These are phyloP conservation scores for Aspergillus sp. DNA, from an alignment of 2,329 filamentous ascomycete genomes.

Conservation along the genomic window DNA sequence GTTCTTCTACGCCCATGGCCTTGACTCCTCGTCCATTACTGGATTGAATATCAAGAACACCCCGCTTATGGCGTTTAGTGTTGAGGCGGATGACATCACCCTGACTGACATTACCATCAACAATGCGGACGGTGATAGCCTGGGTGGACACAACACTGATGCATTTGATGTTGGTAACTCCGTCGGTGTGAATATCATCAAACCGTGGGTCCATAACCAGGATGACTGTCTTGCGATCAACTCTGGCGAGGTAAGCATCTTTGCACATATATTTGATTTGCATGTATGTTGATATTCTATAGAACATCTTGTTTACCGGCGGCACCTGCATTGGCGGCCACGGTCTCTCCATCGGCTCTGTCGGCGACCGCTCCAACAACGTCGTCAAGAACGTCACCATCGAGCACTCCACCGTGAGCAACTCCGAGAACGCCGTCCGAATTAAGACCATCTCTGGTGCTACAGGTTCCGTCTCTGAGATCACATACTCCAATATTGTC, in stretches of 20 bases:
- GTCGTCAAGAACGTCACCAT: conserved; percentile 50
- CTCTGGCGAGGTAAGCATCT: conserved; percentile 22
- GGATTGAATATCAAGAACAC: conserved; percentile 45
- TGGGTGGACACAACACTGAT: conserved; percentile 51
- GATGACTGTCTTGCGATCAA: conserved; percentile 43
- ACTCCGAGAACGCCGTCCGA: conserved; percentile 44
- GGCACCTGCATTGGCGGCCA: conserved; percentile 44
- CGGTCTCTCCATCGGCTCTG: conserved; percentile 37
- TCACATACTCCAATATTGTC: conserved; percentile 42
- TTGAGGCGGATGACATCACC: conserved; percentile 34
- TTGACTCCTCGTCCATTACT: conserved; percentile 43
- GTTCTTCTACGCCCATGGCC: conserved; percentile 44
- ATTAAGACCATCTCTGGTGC: conserved; percentile 46
- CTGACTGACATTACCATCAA: conserved; percentile 42
- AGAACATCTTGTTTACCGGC: conserved; percentile 26
- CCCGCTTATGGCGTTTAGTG: conserved; percentile 43
- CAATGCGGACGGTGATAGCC: conserved; percentile 42
- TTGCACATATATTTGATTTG: too few relatives aligned
- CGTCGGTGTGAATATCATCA: conserved; percentile 46
- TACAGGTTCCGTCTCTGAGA: conserved; percentile 31
- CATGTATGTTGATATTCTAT: neutral
- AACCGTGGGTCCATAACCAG: conserved; percentile 48
- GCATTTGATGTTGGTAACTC: conserved; percentile 54
- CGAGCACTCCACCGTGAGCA: conserved; percentile 49
- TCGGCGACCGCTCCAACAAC: conserved; percentile 55